phyloP scores from a whole-genome alignment of 805 yeast species.

The Isabelozyma gotoi region DNA sequence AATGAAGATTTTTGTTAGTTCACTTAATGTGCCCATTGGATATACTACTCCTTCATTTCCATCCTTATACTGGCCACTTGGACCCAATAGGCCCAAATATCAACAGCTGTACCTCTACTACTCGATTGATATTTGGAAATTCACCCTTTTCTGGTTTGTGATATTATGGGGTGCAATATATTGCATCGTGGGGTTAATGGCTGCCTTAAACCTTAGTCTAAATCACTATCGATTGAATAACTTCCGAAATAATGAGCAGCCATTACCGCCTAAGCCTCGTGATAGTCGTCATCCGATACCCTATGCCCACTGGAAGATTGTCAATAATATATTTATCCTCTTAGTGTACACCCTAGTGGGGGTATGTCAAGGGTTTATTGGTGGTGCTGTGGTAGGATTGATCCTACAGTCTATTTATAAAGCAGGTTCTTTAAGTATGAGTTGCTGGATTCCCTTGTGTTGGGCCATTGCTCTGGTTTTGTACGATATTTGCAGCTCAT shows the following conservation, averaged over 20 bases:
- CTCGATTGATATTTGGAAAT: slow-evolving; percentile 73
- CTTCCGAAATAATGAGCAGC: not conserved
- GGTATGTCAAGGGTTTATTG: slow-evolving; percentile 59
- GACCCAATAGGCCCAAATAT: slow-evolving; percentile 34
- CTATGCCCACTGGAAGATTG: slow-evolving; percentile 43
- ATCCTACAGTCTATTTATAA: slow-evolving; percentile 71
- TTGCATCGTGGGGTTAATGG: slow-evolving; percentile 60
- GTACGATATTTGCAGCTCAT: slow-evolving; percentile 65
- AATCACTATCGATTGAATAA: slow-evolving; percentile 15
- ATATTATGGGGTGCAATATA: slow-evolving; percentile 67
- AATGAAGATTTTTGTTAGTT: slow-evolving; percentile 29
- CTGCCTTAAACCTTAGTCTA: slow-evolving; percentile 32
- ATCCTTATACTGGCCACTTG: slow-evolving; percentile 71
- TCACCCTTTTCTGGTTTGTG: slow-evolving; percentile 80
- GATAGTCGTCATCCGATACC: slow-evolving; percentile 9
- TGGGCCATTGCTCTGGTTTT: slow-evolving; percentile 72
- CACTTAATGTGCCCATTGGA: slow-evolving; percentile 71
- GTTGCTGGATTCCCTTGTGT: slow-evolving; percentile 92
- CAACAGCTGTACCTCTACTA: slow-evolving; percentile 62
- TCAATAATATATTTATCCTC: slow-evolving; percentile 42
- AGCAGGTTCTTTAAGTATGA: slow-evolving; percentile 82
- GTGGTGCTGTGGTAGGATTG: slow-evolving; percentile 79
- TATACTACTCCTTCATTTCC: slow-evolving; percentile 81
- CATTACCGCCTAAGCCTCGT: not conserved
- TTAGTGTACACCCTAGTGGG: slow-evolving; percentile 53